These are phyloP conservation scores for Ascochyta fabae DNA, from an alignment of 2,329 filamentous ascomycete genomes.

Conservation along the genomic window DNA sequence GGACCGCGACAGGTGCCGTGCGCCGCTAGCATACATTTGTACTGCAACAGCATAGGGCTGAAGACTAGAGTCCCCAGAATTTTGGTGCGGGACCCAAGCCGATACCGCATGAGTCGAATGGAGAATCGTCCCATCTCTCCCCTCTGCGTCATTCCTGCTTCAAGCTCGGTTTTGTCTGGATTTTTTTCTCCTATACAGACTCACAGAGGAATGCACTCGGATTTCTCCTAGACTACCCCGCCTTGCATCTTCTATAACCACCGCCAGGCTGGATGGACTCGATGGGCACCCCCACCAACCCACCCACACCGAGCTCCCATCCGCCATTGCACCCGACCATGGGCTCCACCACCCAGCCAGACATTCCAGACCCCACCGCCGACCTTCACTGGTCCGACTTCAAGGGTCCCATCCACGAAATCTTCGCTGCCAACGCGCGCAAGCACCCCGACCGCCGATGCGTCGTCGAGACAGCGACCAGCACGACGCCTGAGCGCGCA, in stretches of 20 bases:
- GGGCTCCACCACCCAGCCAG: conserved; percentile 29
- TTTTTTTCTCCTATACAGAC: background rate
- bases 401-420: conserved; percentile 71
- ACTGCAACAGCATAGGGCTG: conserved; percentile 31
- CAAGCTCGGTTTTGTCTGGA: background rate
- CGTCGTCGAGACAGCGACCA: conserved; percentile 69
- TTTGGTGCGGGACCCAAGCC: conserved; percentile 31
- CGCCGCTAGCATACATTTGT: background rate
- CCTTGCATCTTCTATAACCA: background rate
- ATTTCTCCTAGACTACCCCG: background rate
- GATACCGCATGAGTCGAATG: conserved; percentile 42
- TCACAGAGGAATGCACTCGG: conserved; percentile 10
- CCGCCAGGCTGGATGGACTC: conserved; percentile 12
- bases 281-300: conserved; percentile 4
- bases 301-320: conserved; percentile 8
- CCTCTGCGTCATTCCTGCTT: conserved; percentile 27
- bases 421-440: conserved; percentile 71
- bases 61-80: conserved; percentile 16
- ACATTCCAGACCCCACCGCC: conserved; percentile 68
- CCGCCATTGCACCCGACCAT: conserved; percentile 35
- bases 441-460: conserved; percentile 72
- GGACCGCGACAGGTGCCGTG: too few species aligned
- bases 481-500: conserved; percentile 61
- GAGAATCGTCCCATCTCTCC: conserved; percentile 7
- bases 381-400: conserved; percentile 73